Base-by-base conservation (phyloP, 768 basidiomycete genomes). In the Strobilomyces echinocephalus region DNA sequence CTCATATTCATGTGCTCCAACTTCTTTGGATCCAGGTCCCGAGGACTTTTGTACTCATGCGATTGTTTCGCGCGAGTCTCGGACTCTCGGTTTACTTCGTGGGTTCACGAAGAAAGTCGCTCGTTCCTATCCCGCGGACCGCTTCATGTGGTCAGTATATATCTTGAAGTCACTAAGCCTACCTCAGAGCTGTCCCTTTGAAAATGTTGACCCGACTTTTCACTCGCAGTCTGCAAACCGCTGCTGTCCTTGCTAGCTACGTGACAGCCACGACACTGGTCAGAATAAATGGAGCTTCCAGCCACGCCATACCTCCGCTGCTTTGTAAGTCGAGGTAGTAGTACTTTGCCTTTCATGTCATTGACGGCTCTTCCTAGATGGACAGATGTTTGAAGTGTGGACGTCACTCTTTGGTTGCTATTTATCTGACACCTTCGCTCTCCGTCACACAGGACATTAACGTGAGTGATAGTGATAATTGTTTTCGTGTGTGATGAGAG, bases 351-450 rank as follows among this genome's bases (percentile, higher is more conserved):
- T 46, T 31, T 35, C 41, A 45, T 30, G 16, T 45, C 11, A 12
- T 30, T 58, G 21, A 55, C 40, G 20, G 16, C n/a, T 31, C 10
- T 26, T 9, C n/a, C 4, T 50, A 81, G 80, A 74, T 59, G 80
- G 80, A 8, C 72, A 77, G 52, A 84, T 84, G 81, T 84, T 80
- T 45, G 83, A 85, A 73, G 82, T 77, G 59, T 45, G 65, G 44
- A 28, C 40, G 39, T 44, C 38, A 39, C 9, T 34, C 38, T 38
- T 33, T 7, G 15, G 46, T 33, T 12, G 38, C 6, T 35, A 8
- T 18, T 14, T 41, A 39, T 40, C 38, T 49, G 28, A 55, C 33
- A 41, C 14, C 10, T 36, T 44, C 30, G 9, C 30, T 41, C 16
- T 46, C 47, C 28, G 39, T 33, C 40, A n/a, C n/a, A 14, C 53